Conservation (phyloP, 1,284 basidiomycete genomes). For the Heterobasidion parviporum region DNA sequence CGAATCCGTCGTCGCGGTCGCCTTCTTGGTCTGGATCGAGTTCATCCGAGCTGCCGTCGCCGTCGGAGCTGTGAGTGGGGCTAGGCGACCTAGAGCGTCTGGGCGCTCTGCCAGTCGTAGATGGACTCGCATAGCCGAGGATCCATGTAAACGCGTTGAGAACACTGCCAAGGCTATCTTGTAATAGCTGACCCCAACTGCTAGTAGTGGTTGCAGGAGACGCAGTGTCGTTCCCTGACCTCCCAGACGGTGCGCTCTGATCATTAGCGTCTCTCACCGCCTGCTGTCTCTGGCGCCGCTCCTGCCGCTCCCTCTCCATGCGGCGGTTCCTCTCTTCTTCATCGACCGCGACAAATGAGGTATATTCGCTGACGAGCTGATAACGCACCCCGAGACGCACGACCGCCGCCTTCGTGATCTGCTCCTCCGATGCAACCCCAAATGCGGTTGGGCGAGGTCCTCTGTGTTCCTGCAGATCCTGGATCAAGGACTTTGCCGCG, state of each 20-base stretch:
- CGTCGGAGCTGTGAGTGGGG: not conserved
- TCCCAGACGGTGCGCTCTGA: not conserved
- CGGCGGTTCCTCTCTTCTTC: not conserved
- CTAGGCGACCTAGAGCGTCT: not conserved
- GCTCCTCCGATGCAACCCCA: constrained; percentile 16
- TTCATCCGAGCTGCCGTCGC: not conserved
- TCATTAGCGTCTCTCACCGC: not conserved
- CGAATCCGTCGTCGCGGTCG: constrained; percentile 19
- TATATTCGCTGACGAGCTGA: constrained; percentile 41
- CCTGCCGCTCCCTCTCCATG: not conserved
- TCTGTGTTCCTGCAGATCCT: constrained; percentile 29
- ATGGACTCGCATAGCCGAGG: not conserved
- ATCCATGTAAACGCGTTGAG: not conserved
- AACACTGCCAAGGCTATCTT: no score
- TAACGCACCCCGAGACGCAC: constrained; percentile 41
- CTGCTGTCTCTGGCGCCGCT: not conserved
- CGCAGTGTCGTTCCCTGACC: not conserved
- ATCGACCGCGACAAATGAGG: constrained; percentile 50
- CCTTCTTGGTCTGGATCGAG: not conserved
- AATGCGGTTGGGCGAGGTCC: not conserved
- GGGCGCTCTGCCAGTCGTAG: not conserved
- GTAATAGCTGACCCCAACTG: no score
- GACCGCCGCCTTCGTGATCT: constrained; percentile 34
- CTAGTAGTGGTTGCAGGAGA: not conserved
- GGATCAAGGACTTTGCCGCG: constrained; percentile 43